These are phyloP conservation scores for Magnusiomyces paraingens DNA, from an alignment of 1,139 yeast species.

Conservation along the genomic window DNA sequence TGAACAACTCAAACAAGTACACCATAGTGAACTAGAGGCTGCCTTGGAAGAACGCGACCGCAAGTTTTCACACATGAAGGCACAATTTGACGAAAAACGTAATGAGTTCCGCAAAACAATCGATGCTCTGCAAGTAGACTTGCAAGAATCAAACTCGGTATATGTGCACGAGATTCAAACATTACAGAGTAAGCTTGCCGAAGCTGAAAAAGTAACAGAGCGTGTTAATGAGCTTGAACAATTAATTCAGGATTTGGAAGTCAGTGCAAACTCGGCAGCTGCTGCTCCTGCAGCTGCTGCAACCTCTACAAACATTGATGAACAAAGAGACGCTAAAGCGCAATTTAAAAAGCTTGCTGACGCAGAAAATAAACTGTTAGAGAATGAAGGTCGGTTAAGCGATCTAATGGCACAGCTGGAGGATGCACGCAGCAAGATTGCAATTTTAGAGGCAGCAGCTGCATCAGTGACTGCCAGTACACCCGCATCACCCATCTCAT, in stretches of 20 bases:
- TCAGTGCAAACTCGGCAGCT: slow-evolving; percentile 16
- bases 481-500: too few species aligned
- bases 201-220: slow-evolving; percentile 21
- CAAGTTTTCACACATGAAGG: slow-evolving; percentile 24
- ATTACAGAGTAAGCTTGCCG: slow-evolving; percentile 23
- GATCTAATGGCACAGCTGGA: slow-evolving; percentile 27
- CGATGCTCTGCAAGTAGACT: slow-evolving; percentile 28
- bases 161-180: slow-evolving; percentile 26
- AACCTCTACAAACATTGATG: slow-evolving; percentile 20
- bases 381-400: slow-evolving; percentile 27
- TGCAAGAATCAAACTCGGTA: slow-evolving; percentile 26
- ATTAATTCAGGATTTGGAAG: slow-evolving; percentile 24
- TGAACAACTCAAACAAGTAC: slow-evolving; percentile 8
- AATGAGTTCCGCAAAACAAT: slow-evolving; percentile 30
- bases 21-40: slow-evolving; percentile 3
- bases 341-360: slow-evolving; percentile 28
- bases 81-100: slow-evolving; percentile 30
- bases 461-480: not conserved
- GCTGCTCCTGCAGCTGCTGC: slow-evolving; percentile 1
- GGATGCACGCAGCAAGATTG: slow-evolving; percentile 20
- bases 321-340: slow-evolving; percentile 23
- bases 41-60: slow-evolving; percentile 25
- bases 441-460: not conserved
- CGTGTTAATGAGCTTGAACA: slow-evolving; percentile 23
- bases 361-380: slow-evolving; percentile 30